phyloP scores from a whole-genome alignment of 2,329 filamentous ascomycete genomes.

The Mycosphaerella arachidis region DNA sequence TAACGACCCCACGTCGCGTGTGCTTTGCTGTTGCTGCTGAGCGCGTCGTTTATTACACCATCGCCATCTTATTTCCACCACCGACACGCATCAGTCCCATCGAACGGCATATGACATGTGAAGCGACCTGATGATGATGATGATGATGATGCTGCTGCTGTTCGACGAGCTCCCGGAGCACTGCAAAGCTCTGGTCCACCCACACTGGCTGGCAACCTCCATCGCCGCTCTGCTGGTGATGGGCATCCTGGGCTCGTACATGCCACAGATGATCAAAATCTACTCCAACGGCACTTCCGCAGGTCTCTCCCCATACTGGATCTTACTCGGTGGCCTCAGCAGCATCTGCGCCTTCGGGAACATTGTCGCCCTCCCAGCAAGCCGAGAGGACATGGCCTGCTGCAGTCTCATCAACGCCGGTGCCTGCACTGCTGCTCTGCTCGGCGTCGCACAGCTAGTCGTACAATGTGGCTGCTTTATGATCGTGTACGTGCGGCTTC shows the following conservation, averaged over 20 bases:
- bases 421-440: conserved; percentile 76
- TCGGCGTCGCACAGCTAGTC: conserved; percentile 87
- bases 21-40: background rate
- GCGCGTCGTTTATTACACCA: background rate
- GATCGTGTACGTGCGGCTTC: conserved; percentile 63
- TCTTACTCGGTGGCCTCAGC: conserved; percentile 87
- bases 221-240: conserved; percentile 62
- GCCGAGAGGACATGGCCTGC: conserved; percentile 76
- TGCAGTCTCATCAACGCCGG: conserved; percentile 76
- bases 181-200: conserved; percentile 27
- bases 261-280: conserved; percentile 92
- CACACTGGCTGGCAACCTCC: conserved; percentile 24
- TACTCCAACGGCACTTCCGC: conserved; percentile 80
- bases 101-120: background rate
- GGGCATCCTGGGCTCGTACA: conserved; percentile 86
- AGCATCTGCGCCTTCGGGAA: conserved; percentile 83
- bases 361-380: conserved; percentile 81
- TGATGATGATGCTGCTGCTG: too few relatives aligned
- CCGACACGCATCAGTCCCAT: background rate
- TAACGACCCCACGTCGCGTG: background rate
- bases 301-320: conserved; percentile 91
- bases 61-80: background rate
- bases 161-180: conserved; percentile 5
- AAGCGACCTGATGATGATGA: background rate
- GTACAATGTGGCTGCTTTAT: conserved; percentile 90